Evolutionary conservation across 139 green algal genomes (phyloP).

Genomic region (Haematococcus lacustris): DNA sequence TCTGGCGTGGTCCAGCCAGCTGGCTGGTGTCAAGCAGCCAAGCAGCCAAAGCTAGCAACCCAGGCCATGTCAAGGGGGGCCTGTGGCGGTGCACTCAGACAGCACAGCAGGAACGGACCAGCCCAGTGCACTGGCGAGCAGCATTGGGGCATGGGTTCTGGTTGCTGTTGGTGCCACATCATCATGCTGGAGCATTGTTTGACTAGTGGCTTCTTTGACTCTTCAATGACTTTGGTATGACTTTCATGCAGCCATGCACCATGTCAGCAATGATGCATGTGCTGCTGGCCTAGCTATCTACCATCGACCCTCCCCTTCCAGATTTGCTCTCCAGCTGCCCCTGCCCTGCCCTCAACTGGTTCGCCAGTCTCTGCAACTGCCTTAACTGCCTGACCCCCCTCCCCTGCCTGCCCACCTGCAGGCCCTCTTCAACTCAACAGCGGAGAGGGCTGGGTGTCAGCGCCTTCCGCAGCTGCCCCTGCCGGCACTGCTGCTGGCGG

Average conservation of each 20-base stretch:
- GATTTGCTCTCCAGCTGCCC: not conserved
- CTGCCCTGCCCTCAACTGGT: not conserved
- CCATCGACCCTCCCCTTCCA: not conserved
- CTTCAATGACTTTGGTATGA: not conserved
- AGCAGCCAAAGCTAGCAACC: too few relatives aligned
- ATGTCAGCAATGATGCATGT: not conserved
- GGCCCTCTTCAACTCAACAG: not conserved
- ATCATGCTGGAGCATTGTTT: too few relatives aligned
- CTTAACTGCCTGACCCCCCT: not conserved
- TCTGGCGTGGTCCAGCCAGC: too few relatives aligned
- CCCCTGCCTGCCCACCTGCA: not conserved
- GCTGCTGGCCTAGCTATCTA: not conserved
- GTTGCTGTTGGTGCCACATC: too few relatives aligned
- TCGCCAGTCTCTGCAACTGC: not conserved
- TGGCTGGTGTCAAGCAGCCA: too few relatives aligned
- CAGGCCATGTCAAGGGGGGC: too few relatives aligned
- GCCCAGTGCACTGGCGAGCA: too few relatives aligned
- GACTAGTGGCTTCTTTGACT: too few relatives aligned
- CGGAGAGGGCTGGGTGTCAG: not conserved
- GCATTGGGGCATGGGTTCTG: too few relatives aligned
- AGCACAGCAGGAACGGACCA: too few relatives aligned
- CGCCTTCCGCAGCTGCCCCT: not conserved
- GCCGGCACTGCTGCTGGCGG: not conserved
- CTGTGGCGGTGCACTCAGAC: too few relatives aligned
- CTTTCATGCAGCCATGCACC: not conserved